Evolutionary conservation across 371 early-diverging fungal species (phyloP).

Genomic region (Actinomucor elegans): DNA sequence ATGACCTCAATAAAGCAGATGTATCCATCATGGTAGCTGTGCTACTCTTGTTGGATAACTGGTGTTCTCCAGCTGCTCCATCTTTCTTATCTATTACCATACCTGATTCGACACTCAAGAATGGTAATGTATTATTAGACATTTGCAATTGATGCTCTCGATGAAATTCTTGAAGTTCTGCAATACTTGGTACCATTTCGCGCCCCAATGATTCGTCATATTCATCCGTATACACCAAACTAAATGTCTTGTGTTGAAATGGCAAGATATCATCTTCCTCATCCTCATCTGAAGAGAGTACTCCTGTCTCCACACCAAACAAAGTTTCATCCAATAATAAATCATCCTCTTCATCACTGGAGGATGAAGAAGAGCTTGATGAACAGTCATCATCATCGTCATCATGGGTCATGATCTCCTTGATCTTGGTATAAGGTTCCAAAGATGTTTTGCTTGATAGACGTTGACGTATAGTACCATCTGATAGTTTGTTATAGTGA

Average conservation of each 20-base stretch:
- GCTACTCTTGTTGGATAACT: background rate
- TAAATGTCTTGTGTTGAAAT: slow-evolving; percentile 42
- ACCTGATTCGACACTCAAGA: slow-evolving; percentile 32
- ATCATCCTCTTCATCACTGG: slow-evolving; percentile 35
- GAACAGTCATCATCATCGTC: slow-evolving; percentile 38
- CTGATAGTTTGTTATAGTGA: slow-evolving; percentile 7
- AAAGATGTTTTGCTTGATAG: slow-evolving; percentile 50
- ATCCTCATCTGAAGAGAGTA: slow-evolving; percentile 3
- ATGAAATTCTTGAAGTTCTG: slow-evolving; percentile 26
- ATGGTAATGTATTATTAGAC: slow-evolving; percentile 23
- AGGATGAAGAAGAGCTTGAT: background rate
- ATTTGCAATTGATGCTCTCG: slow-evolving; percentile 28
- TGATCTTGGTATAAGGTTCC: slow-evolving; percentile 60
- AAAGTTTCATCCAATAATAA: background rate
- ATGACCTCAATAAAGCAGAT: background rate
- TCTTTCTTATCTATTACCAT: slow-evolving; percentile 2
- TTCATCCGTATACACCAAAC: slow-evolving; percentile 59
- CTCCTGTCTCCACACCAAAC: background rate
- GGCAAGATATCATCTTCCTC: slow-evolving; percentile 7
- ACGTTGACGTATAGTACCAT: slow-evolving; percentile 32
- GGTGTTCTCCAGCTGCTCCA: background rate
- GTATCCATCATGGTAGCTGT: background rate
- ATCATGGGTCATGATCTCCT: slow-evolving; percentile 54
- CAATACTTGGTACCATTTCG: slow-evolving; percentile 38
- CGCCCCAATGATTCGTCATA: slow-evolving; percentile 62